These are phyloP conservation scores for Colletotrichum trifolii DNA, from an alignment of 2,329 filamentous ascomycete genomes.

Conservation along the genomic window DNA sequence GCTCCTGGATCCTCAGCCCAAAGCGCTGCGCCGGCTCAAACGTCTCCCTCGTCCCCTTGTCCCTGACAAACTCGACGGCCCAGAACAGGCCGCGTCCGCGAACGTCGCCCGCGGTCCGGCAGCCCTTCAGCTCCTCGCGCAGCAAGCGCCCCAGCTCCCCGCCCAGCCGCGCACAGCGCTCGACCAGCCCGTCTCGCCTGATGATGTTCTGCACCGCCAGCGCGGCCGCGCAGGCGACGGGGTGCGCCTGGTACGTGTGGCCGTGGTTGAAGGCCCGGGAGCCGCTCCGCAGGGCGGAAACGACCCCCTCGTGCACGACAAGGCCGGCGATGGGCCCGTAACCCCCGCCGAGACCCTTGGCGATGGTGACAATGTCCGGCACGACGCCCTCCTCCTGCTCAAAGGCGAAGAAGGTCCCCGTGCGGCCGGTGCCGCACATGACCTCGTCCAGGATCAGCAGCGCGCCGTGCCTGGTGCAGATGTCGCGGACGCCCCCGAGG, in stretches of 20 bases:
- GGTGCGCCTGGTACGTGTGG: slow-evolving; percentile 44
- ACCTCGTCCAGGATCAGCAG: slow-evolving; percentile 70
- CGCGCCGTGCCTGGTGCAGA: slow-evolving; percentile 66
- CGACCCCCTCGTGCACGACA: slow-evolving; percentile 61
- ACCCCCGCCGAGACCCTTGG: slow-evolving; percentile 69
- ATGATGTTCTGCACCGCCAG: slow-evolving; percentile 48
- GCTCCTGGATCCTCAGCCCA: slow-evolving; percentile 42
- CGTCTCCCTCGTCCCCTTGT: slow-evolving; percentile 48
- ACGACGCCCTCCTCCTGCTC: slow-evolving; percentile 59
- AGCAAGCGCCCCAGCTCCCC: slow-evolving; percentile 44
- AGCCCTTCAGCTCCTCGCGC: slow-evolving; percentile 40
- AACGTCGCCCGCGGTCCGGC: slow-evolving; percentile 52
- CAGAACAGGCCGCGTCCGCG: slow-evolving; percentile 58
- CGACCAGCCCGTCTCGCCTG: slow-evolving; percentile 46
- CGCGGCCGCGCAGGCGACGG: slow-evolving; percentile 42
- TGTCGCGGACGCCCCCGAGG: slow-evolving; percentile 60
- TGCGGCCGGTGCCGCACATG: slow-evolving; percentile 76
- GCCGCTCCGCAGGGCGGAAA: slow-evolving; percentile 58
- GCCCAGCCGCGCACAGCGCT: slow-evolving; percentile 46
- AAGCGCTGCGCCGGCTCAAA: slow-evolving; percentile 46
- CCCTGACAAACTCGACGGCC: slow-evolving; percentile 58
- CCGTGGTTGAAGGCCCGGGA: slow-evolving; percentile 48
- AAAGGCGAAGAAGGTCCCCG: slow-evolving; percentile 72
- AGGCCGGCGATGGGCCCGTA: slow-evolving; percentile 67
- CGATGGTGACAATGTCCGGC: slow-evolving; percentile 69